phyloP scores from a whole-genome alignment of 345 rosid species.

The Triadica sebifera region DNA sequence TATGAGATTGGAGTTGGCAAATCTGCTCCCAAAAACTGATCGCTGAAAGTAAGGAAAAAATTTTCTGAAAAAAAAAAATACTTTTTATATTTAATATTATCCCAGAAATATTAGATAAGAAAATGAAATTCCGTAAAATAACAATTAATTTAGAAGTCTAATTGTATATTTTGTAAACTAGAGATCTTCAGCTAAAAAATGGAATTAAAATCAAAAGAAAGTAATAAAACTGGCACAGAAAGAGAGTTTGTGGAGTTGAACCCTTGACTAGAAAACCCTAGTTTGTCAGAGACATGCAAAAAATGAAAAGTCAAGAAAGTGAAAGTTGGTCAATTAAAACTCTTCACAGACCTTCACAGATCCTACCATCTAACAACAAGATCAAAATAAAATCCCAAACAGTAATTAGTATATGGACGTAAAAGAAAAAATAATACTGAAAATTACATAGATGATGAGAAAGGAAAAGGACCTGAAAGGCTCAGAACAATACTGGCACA shows the following conservation, averaged over 20 bases:
- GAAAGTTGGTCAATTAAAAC: too few species aligned
- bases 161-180: background rate
- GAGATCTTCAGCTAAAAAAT: background rate
- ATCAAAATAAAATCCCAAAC: background rate
- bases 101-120: too few species aligned
- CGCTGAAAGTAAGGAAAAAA: background rate
- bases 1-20: too few species aligned
- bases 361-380: background rate
- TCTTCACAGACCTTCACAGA: too few species aligned
- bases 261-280: slow-evolving; percentile 17
- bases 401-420: too few species aligned
- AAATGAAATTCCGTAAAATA: too few species aligned
- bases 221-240: background rate
- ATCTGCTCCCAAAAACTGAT: too few species aligned
- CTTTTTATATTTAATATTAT: too few species aligned
- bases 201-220: background rate
- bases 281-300: slow-evolving; percentile 13
- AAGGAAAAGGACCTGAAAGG: slow-evolving; percentile 29
- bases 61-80: too few species aligned
- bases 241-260: background rate
- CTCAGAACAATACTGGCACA: slow-evolving; percentile 43
- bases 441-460: too few species aligned
- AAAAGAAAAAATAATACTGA: too few species aligned
- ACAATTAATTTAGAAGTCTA: too few species aligned
- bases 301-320: background rate